Evolutionary conservation across 306 rosid species (phyloP), one percentile per base, ranked within the genome.

Genomic region (Quercus glauca): DNA sequence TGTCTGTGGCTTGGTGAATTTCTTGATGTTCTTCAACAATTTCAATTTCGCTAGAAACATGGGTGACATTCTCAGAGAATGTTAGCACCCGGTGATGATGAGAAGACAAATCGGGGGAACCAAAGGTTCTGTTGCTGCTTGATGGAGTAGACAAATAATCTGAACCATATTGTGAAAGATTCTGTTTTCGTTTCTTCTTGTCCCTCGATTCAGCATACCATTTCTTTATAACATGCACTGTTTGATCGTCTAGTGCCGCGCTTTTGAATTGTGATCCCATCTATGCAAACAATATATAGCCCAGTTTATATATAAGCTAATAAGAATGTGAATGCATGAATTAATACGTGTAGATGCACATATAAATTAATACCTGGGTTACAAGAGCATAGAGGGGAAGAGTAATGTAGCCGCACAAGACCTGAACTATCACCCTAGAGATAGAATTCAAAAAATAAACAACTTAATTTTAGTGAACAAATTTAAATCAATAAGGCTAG

Each of bases 381-480:
- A 88, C 93, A 23, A 88, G 91, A 76, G 91, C 93, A 71, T 90
- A 88, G 21, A 90, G 91, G 43, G 93, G 93, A 57, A 90, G 89
- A 76, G 90, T 90, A 70, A 84, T 80, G 75, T 86, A 90, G 60
- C 93, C 82, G 83, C 93, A 90, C 73, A 86, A 56, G n/a, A 90
- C 83, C 86, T 90, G 93, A 51, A 90, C 93, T 1, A 58, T 79
- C 43, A 90, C 79, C 79, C 93, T 90, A 73, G 37, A 78, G 19
- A 55, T 58, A 71, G 79, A 69, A 35, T 69, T 31, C 55, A 73
- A 69, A 18, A 74, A 18, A 70, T 14, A 58, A 5, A 14, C 23
- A 20, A 70, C 26, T 10, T 33, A 33, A 33, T 33, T 55, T 69
- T 1, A 55, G 57, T 17, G n/a, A 68, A 53, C 68, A 61, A 3